Evolutionary conservation across 176 grass and related monocot genomes (phyloP), one percentile per base, ranked within the genome.

Genomic region (Lolium rigidum): DNA sequence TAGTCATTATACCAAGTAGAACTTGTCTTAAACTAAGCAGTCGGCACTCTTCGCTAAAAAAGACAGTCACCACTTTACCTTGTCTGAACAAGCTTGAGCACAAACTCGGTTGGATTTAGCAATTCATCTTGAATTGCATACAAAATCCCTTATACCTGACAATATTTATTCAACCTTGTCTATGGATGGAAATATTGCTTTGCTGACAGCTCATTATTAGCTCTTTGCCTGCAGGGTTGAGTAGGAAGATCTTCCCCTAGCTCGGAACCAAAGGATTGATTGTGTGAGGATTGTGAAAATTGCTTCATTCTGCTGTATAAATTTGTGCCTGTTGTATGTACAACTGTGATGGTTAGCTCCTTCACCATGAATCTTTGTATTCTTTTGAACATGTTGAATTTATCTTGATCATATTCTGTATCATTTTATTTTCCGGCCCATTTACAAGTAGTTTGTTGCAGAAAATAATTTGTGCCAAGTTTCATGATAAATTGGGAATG

Each of bases 191-290:
- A 76, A 16, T 51, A 76, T 37, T 3, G 25, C 2, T 10, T 65
- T 41, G 13, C 28, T 54, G 44, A 54, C n/a, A 18, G 21, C 73
- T 52, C 61, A 52, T 7, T 41, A 2, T 77, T 67, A 21, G 39
- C 55, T 59, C 20, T 81, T 15, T 85, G 25, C 20, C 9, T 81
- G 83, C 88, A 85, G 83, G 70, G 49, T 55, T 85, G 59, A 76
- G 88, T 68, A 26, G 69, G 50, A 81, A 38, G 35, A 80, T 80
- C 28, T 57, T 65, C 41, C 4, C 38, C 69, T 17, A 26, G 68
- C 0, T 72, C 0, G 18, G 61, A 73, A 58, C 47, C 57, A 14
- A 74, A 48, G 24, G 49, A 81, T 17, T 24, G n/a, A 24, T 65
- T 25, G 37, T 25, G 37, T 25, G 56, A 22, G 54, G 39, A 72